Evolutionary conservation across 2,329 filamentous ascomycete species (phyloP).

Genomic region (Bipolaris victoriae): DNA sequence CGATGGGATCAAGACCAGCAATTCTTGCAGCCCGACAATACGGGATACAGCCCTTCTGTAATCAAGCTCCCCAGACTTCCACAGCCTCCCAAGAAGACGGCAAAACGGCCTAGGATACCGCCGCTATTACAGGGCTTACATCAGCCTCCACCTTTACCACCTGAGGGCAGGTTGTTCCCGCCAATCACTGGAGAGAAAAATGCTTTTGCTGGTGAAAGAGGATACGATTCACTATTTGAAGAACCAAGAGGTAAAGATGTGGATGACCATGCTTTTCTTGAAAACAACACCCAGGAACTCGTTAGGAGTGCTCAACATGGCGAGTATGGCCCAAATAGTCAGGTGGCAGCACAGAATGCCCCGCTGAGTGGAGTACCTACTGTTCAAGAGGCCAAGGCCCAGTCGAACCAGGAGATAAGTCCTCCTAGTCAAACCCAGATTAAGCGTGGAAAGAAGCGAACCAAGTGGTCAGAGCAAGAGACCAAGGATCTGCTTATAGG

Average conservation of each 20-base stretch:
- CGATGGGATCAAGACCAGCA: constrained; percentile 32
- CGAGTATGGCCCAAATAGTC: neutral
- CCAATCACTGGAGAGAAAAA: constrained; percentile 62
- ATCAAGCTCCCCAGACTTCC: constrained; percentile 51
- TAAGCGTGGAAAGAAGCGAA: constrained; percentile 59
- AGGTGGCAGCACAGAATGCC: neutral
- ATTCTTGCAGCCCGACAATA: constrained; percentile 17
- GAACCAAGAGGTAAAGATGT: constrained; percentile 19
- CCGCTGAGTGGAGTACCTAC: neutral
- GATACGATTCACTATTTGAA: constrained; percentile 19
- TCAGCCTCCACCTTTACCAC: constrained; percentile 62
- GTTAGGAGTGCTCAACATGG: constrained; percentile 1
- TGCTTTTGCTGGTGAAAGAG: constrained; percentile 23
- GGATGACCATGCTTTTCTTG: constrained; percentile 12
- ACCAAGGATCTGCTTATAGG: constrained; percentile 64
- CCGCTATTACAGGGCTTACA: constrained; percentile 65
- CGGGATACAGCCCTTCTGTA: constrained; percentile 28
- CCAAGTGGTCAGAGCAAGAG: constrained; percentile 68
- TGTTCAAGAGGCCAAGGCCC: neutral
- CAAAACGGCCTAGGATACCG: constrained; percentile 51
- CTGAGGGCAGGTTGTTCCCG: constrained; percentile 64
- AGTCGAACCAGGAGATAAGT: constrained; percentile 7
- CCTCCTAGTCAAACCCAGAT: constrained; percentile 14
- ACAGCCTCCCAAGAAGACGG: constrained; percentile 38
- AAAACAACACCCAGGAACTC: constrained; percentile 1